phyloP scores from a whole-genome alignment of 208 protist species.

The Leishmania turanica region DNA sequence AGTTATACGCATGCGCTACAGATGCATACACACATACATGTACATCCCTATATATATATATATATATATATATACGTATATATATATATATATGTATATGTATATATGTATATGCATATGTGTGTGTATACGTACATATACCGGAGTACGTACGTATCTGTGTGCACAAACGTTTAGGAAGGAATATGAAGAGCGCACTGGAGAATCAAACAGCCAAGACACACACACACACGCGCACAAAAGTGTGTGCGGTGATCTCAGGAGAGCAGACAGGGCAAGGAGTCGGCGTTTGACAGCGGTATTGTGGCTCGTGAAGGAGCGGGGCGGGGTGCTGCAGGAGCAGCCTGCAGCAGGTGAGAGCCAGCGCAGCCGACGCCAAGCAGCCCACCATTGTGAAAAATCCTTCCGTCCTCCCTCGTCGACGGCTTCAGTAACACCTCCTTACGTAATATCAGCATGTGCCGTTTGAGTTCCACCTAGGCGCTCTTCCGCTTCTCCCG shows the following conservation, averaged over 20 bases:
- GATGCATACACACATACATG: no score
- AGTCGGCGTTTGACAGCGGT: neutral
- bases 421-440: neutral
- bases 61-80: no score
- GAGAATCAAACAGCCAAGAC: neutral
- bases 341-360: neutral
- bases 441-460: neutral
- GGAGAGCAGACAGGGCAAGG: neutral
- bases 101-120: no score
- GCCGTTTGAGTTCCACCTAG: neutral
- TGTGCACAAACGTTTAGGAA: neutral
- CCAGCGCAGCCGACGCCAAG: neutral
- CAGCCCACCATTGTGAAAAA: neutral
- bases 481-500: conserved; percentile 38
- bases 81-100: no score
- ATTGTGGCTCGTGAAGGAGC: neutral
- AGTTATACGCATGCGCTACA: neutral
- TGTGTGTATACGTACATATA: no score
- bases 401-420: neutral
- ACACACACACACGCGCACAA: no score
- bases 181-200: neutral
- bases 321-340: neutral
- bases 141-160: neutral
- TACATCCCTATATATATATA: no score
- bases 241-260: no score